Conservation (phyloP, 768 basidiomycete genomes). For the Amanita polypyramis region DNA sequence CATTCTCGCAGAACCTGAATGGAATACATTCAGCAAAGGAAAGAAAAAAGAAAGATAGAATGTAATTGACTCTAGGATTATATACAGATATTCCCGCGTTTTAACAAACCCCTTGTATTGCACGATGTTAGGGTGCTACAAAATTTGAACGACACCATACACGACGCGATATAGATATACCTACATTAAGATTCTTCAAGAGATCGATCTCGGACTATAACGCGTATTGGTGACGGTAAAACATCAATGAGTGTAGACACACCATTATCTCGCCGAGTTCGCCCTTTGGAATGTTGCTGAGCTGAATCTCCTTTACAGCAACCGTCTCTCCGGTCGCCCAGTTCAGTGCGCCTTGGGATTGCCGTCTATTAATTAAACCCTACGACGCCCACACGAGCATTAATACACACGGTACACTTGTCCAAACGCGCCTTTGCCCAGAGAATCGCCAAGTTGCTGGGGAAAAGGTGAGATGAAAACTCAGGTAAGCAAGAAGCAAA, state of each 20-base stretch:
- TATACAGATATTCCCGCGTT: slow-evolving; percentile 89
- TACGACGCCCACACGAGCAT: not conserved
- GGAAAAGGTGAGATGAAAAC: not conserved
- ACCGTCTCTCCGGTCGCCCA: slow-evolving; percentile 98
- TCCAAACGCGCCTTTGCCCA: slow-evolving; percentile 97
- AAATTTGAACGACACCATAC: not conserved
- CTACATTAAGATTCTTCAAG: slow-evolving; percentile 91
- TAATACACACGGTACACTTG: slow-evolving; percentile 81
- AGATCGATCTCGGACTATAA: slow-evolving; percentile 90
- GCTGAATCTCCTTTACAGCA: slow-evolving; percentile 94
- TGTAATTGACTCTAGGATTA: slow-evolving; percentile 78
- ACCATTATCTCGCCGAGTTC: slow-evolving; percentile 98
- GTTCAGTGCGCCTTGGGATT: slow-evolving; percentile 64
- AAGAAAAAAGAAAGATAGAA: not conserved
- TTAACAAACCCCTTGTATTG: slow-evolving; percentile 99
- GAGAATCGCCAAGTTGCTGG: slow-evolving; percentile 90
- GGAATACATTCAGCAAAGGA: not conserved
- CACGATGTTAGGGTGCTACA: slow-evolving; percentile 91
- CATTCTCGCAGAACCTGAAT: slow-evolving; percentile 90
- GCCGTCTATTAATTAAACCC: slow-evolving; percentile 7
- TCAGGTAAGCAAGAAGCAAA: slow-evolving; percentile 6
- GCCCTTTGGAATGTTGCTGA: slow-evolving; percentile 86
- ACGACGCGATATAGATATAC: slow-evolving; percentile 14
- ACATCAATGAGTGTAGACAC: slow-evolving; percentile 14
- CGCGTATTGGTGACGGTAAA: slow-evolving; percentile 13